These are phyloP conservation scores for Vitis hybrid DNA, from an alignment of 177 flowering plant species.

Conservation along the genomic window DNA sequence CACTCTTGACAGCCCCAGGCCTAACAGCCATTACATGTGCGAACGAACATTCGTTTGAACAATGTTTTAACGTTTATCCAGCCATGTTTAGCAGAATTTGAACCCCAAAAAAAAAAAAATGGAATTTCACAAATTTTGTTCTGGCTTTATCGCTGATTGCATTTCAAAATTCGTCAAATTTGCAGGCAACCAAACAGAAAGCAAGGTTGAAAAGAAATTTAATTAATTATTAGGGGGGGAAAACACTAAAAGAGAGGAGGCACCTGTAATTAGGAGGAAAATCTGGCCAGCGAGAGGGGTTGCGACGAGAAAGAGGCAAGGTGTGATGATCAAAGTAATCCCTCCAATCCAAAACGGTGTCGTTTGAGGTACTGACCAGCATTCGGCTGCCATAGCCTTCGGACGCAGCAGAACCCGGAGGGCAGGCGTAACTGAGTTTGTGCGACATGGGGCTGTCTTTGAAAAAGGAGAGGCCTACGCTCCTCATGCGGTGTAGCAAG, in stretches of 20 bases:
- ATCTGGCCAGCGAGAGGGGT: slow-evolving; percentile 74
- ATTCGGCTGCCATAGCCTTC: slow-evolving; percentile 90
- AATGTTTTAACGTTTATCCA: too few relatives aligned
- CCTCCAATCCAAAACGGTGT: slow-evolving; percentile 83
- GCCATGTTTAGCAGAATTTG: too few relatives aligned
- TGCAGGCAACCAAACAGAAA: too few relatives aligned
- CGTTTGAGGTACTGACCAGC: slow-evolving; percentile 45
- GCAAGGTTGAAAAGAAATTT: too few relatives aligned
- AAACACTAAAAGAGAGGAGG: not conserved
- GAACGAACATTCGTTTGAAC: too few relatives aligned
- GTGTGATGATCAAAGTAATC: slow-evolving; percentile 96
- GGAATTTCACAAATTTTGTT: too few relatives aligned
- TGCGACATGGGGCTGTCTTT: slow-evolving; percentile 40
- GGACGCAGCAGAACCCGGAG: slow-evolving; percentile 56
- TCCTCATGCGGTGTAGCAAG: slow-evolving; percentile 43
- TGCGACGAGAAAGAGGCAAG: slow-evolving; percentile 69
- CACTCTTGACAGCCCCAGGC: too few relatives aligned
- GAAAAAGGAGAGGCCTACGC: slow-evolving; percentile 55
- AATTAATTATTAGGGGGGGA: too few relatives aligned
- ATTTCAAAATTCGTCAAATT: too few relatives aligned
- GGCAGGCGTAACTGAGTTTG: slow-evolving; percentile 60
- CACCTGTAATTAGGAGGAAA: slow-evolving; percentile 61
- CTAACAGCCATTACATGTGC: too few relatives aligned
- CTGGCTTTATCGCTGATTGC: too few relatives aligned
- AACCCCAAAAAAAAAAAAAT: too few relatives aligned